These are phyloP conservation scores for Macrophomina pseudophaseolina DNA, from an alignment of 2,329 filamentous ascomycete species.

Conservation along the genomic window DNA sequence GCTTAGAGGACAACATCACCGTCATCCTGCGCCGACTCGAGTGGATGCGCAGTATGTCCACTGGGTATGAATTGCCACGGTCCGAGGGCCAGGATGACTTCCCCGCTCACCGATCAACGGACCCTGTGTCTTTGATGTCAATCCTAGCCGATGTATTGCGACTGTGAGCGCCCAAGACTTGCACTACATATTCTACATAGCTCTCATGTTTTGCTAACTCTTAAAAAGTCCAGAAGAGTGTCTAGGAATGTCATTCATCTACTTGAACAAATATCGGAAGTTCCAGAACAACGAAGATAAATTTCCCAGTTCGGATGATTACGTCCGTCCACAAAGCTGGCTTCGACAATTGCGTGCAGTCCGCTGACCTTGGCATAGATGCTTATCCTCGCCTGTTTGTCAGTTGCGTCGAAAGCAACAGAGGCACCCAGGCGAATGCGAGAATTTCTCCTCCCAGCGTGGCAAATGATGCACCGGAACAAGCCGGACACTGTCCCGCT, in stretches of 20 bases:
- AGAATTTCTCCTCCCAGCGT: slow-evolving; percentile 5
- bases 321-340: neutral
- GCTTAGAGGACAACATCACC: too few species aligned
- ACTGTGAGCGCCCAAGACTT: slow-evolving; percentile 29
- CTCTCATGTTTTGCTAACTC: neutral
- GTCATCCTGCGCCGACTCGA: too few species aligned
- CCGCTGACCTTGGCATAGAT: neutral
- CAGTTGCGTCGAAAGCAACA: slow-evolving; percentile 15
- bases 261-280: slow-evolving; percentile 40
- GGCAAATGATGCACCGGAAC: slow-evolving; percentile 7
- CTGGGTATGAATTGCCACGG: too few species aligned
- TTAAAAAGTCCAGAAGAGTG: slow-evolving; percentile 35
- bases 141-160: slow-evolving; percentile 39
- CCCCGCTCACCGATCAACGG: neutral
- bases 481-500: slow-evolving; percentile 28
- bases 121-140: slow-evolving; percentile 33
- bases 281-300: slow-evolving; percentile 28
- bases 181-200: neutral
- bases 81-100: too few species aligned
- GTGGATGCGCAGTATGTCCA: too few species aligned
- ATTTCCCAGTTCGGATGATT: neutral
- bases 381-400: slow-evolving; percentile 15
- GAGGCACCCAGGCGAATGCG: neutral
- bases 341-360: neutral
- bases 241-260: slow-evolving; percentile 41